Base-by-base conservation (phyloP, 2,329 filamentous ascomycete genomes). In the Rutstroemia sp. region DNA sequence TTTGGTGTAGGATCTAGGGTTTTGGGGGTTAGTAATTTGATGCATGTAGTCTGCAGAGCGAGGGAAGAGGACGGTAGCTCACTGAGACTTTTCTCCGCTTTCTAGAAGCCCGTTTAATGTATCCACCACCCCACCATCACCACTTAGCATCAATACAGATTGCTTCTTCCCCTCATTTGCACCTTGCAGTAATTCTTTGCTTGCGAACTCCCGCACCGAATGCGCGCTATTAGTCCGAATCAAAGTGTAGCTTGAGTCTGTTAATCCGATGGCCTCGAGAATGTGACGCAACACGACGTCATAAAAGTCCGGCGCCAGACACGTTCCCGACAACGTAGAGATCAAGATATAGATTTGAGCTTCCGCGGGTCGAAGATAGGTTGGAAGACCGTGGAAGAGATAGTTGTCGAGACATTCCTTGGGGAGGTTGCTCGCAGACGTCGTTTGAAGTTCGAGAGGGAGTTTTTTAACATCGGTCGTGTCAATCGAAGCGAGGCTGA, bases 61-160 rank as follows among this genome's bases (percentile, higher is more conserved):
- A 46, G 34, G 3, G 12, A 30, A 27, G 34, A 44, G 25, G 19
- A 18, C 8, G 18, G 39, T 4, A 39, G 52, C 39, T 6, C 64
- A 70, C 68, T 56, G 62, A 49, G 63, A 60, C 27, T 46, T 52
- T 6, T 58, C 45, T 12, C 49, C 59, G 27, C 48, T 61, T 47
- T 65, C 63, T 9, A 75, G 66, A 0, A 87, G 76, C 2, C 80
- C 81, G 67, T 96, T 95, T 58, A 96, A 76, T 1, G 94, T 75
- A 64, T 97, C 92, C 18, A 91, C 80, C 2, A 95, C 71, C 5
- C 91, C 92, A 14, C 92, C 92, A 70, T 97, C 92, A 6, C 92
- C 92, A 49, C 88, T 92, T 5, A 96, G 77, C 12, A 97, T 78
- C 30, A 96, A 72, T 25, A 96, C 77, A 0, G 85, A 84, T 66